phyloP scores from a whole-genome alignment of 2,329 filamentous ascomycete genomes.

The Diaporthe australafricana region DNA sequence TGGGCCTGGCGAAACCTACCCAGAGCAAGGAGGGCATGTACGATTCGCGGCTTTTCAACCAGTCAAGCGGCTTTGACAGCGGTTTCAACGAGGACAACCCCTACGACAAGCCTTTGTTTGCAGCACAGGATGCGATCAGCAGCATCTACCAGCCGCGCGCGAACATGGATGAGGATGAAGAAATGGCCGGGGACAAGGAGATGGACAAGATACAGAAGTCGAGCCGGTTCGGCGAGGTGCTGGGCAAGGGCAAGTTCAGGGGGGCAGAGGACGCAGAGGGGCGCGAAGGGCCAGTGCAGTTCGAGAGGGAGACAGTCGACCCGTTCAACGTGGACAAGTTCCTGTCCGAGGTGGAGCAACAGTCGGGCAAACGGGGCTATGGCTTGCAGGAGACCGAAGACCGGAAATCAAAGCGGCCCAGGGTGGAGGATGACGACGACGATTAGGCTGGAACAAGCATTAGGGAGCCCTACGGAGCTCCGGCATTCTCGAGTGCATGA shows the following conservation, averaged over 20 bases:
- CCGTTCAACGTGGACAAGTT: constrained; percentile 97
- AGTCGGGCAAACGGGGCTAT: constrained; percentile 76
- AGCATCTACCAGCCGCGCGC: constrained; percentile 90
- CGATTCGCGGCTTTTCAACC: constrained; percentile 95
- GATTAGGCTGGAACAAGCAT: constrained; percentile 47
- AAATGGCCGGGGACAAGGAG: constrained; percentile 82
- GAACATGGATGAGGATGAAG: constrained; percentile 80
- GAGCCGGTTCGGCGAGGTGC: constrained; percentile 84
- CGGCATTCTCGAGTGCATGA: constrained; percentile 5
- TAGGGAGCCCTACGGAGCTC: background rate
- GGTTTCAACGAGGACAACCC: constrained; percentile 98
- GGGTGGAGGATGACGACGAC: constrained; percentile 79
- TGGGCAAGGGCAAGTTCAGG: constrained; percentile 92
- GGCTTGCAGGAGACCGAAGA: constrained; percentile 77
- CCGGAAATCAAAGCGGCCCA: constrained; percentile 76
- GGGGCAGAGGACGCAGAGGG: constrained; percentile 86
- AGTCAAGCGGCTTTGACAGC: constrained; percentile 87
- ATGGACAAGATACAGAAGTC: constrained; percentile 90
- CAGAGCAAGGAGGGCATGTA: constrained; percentile 95
- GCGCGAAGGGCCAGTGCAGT: constrained; percentile 92
- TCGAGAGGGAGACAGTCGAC: constrained; percentile 88
- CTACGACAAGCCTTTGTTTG: constrained; percentile 97
- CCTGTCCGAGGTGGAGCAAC: constrained; percentile 81
- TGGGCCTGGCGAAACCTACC: constrained; percentile 94
- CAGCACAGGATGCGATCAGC: constrained; percentile 92